Conservation (phyloP, 2,329 filamentous ascomycete species). For the Epichloe festucae region DNA sequence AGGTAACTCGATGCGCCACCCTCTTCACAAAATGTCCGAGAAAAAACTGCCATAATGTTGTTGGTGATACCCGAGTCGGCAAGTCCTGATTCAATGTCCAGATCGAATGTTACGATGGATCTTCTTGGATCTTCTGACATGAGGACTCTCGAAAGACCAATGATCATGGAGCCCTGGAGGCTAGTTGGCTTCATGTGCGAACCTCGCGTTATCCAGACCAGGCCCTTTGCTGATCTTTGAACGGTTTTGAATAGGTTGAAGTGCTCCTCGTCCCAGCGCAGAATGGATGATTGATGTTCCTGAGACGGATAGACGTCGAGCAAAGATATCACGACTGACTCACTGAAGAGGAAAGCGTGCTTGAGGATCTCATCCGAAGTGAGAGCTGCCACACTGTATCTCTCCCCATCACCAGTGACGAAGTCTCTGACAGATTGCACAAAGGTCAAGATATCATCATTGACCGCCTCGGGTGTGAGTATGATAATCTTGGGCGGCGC, state of each 20-base stretch:
- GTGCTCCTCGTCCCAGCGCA: constrained; percentile 23
- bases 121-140: constrained; percentile 35
- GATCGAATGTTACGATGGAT: constrained; percentile 30
- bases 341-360: constrained; percentile 9
- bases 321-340: constrained; percentile 29
- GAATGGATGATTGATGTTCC: constrained; percentile 17
- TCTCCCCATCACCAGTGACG: neutral
- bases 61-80: constrained; percentile 5
- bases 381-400: neutral
- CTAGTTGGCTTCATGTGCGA: constrained; percentile 23
- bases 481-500: neutral
- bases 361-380: constrained; percentile 2
- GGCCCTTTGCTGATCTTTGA: constrained; percentile 20
- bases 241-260: constrained; percentile 30
- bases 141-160: constrained; percentile 34
- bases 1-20: constrained; percentile 7
- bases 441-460: neutral
- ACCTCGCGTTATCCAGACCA: constrained; percentile 36
- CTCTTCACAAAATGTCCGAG: constrained; percentile 11
- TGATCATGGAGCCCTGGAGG: constrained; percentile 26
- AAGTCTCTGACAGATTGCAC: neutral
- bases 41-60: constrained; percentile 13
- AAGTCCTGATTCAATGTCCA: constrained; percentile 15
- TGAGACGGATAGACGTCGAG: constrained; percentile 25
- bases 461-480: neutral